A percentile compares a stretch with the other conserved stretches of the same genome.
phyloP scores from a whole-genome alignment of 257 asterid species.

The Solanum acaule region DNA sequence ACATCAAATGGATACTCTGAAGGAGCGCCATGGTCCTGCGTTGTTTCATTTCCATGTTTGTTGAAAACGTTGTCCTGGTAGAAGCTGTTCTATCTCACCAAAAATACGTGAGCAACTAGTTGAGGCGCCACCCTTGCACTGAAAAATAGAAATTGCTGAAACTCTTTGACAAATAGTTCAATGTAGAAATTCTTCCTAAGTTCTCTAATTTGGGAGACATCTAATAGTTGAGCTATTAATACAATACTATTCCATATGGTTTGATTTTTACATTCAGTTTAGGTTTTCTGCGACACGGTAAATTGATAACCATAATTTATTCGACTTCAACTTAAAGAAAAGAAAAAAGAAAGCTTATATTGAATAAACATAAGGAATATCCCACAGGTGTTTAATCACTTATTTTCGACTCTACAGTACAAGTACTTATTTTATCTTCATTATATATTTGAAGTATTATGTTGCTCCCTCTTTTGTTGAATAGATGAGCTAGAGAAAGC shows the following conservation, averaged over 20 bases:
- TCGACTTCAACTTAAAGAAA: background rate
- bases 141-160: background rate
- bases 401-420: too few relatives aligned
- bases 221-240: background rate
- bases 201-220: background rate
- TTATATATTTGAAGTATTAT: too few relatives aligned
- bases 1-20: background rate
- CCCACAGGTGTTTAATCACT: too few relatives aligned
- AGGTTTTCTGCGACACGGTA: background rate
- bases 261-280: background rate
- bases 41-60: background rate
- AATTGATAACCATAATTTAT: rapidly evolving
- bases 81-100: background rate
- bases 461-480: too few relatives aligned
- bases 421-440: too few relatives aligned
- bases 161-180: background rate
- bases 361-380: too few relatives aligned
- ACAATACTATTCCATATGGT: background rate
- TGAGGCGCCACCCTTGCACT: background rate
- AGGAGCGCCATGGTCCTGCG: background rate
- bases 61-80: background rate
- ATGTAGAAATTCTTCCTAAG: background rate
- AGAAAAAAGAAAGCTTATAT: too few relatives aligned
- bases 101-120: background rate
- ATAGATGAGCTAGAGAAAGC: too few relatives aligned